Conservation (phyloP, 208 protist species). For the Leishmania arabica region DNA sequence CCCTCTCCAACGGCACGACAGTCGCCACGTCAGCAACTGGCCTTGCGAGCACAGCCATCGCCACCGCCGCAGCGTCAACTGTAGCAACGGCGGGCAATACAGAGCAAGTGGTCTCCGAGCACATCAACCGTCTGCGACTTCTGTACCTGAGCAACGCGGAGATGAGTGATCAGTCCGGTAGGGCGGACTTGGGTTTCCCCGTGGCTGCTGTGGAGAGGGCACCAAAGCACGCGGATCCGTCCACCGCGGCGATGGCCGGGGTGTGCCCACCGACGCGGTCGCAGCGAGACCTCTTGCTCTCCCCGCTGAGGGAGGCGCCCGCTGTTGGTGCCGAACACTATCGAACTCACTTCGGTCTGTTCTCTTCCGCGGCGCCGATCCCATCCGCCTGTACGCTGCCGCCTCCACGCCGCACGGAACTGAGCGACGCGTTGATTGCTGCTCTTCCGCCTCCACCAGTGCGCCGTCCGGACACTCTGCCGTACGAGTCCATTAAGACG, state of each 20-base stretch:
- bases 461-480: not conserved
- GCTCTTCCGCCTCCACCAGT: conserved; percentile 20
- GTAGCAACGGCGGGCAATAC: not conserved
- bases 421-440: conserved; percentile 21
- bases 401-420: not conserved
- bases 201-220: not conserved
- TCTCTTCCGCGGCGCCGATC: not conserved
- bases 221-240: conserved; percentile 4
- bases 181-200: not conserved
- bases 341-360: not conserved
- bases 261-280: not conserved
- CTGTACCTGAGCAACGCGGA: conserved; percentile 7
- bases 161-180: not conserved
- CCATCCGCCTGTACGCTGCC: not conserved
- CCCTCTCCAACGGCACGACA: conserved; percentile 1
- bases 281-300: not conserved
- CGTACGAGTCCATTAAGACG: not conserved
- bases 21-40: not conserved
- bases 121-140: conserved; percentile 22
- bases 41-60: not conserved
- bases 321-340: not conserved
- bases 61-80: not conserved
- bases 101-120: conserved; percentile 11
- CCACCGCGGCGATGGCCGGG: not conserved
- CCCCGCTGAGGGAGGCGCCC: not conserved